A percentile compares a stretch with the other conserved stretches of the same genome.
phyloP scores from a whole-genome alignment of 2,329 filamentous ascomycete genomes.

The Fusarium sp. region DNA sequence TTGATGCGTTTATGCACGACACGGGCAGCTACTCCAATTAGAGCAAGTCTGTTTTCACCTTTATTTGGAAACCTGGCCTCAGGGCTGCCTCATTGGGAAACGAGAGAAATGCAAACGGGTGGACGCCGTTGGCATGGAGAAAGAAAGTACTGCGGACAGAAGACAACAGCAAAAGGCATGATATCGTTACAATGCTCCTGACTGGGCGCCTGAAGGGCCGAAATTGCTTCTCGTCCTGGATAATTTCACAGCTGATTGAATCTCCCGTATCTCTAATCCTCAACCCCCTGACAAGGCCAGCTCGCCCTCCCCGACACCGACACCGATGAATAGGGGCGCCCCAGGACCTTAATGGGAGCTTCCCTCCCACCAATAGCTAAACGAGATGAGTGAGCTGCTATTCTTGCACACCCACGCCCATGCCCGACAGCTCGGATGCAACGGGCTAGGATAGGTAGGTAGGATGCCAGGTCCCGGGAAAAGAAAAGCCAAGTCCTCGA shows the following conservation, averaged over 20 bases:
- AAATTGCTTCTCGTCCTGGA: constrained; percentile 40
- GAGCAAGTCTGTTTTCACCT: background rate
- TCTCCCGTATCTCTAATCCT: constrained; percentile 14
- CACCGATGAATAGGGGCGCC: constrained; percentile 4
- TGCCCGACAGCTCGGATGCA: constrained; percentile 39
- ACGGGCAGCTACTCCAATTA: background rate
- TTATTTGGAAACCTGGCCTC: background rate
- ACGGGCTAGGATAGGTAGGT: constrained; percentile 13
- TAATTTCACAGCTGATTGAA: constrained; percentile 37
- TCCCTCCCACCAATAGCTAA: constrained; percentile 37
- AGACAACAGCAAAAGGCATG: constrained; percentile 2
- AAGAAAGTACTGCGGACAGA: background rate
- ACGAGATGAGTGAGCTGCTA: constrained; percentile 30
- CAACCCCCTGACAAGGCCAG: constrained; percentile 27
- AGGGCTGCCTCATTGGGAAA: background rate
- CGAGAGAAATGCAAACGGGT: background rate
- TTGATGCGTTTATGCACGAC: background rate
- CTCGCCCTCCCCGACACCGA: constrained; percentile 4
- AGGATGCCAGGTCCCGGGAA: constrained; percentile 27
- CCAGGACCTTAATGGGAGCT: constrained; percentile 27
- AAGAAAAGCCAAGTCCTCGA: constrained; percentile 17
- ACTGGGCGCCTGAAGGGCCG: constrained; percentile 32
- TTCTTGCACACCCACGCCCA: constrained; percentile 35
- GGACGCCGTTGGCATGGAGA: background rate
- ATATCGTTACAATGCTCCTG: constrained; percentile 11